Conservation (phyloP, 1,284 basidiomycete species). For the Tranzscheliella williamsii region DNA sequence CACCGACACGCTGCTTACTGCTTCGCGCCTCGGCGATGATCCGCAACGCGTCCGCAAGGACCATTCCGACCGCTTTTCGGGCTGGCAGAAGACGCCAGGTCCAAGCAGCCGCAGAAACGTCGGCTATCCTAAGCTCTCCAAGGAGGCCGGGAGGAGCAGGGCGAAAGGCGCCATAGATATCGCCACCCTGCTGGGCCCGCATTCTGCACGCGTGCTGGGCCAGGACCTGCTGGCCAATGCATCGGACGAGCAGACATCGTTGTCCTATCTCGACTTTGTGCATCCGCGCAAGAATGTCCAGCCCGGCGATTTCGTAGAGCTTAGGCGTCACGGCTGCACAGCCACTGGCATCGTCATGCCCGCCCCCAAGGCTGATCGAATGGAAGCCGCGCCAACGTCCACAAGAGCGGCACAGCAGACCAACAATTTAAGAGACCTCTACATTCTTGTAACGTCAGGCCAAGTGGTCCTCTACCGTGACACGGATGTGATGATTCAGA, state of each 20-base stretch:
- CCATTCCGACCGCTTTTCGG: conserved; percentile 13
- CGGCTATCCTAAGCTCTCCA: conserved; percentile 14
- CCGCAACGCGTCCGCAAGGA: conserved; percentile 7
- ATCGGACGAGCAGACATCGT: not conserved
- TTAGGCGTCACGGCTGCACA: conserved; percentile 2
- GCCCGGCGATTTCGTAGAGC: conserved; percentile 40
- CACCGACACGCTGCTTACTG: conserved; percentile 18
- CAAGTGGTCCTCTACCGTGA: conserved; percentile 17
- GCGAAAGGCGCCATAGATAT: conserved; percentile 2
- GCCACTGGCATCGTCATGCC: conserved; percentile 14
- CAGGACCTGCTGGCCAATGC: conserved; percentile 2
- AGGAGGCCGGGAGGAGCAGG: conserved; percentile 2
- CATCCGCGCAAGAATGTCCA: conserved; percentile 8
- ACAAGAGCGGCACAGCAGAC: not conserved
- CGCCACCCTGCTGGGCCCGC: conserved; percentile 11
- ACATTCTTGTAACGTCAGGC: conserved; percentile 21
- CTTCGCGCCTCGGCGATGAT: conserved; percentile 9
- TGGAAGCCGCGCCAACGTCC: not conserved
- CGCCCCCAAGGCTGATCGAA: conserved; percentile 3
- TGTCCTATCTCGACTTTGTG: conserved; percentile 12
- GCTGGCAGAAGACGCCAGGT: conserved; percentile 27
- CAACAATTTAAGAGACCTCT: conserved; percentile 8
- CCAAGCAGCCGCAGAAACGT: conserved; percentile 19
- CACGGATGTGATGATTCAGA: conserved; percentile 37
- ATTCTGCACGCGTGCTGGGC: conserved; percentile 6